A percentile compares a stretch with the other conserved stretches of the same genome.
phyloP scores from a whole-genome alignment of 495 filamentous ascomycete species.

The Bryoglossum gracile region DNA sequence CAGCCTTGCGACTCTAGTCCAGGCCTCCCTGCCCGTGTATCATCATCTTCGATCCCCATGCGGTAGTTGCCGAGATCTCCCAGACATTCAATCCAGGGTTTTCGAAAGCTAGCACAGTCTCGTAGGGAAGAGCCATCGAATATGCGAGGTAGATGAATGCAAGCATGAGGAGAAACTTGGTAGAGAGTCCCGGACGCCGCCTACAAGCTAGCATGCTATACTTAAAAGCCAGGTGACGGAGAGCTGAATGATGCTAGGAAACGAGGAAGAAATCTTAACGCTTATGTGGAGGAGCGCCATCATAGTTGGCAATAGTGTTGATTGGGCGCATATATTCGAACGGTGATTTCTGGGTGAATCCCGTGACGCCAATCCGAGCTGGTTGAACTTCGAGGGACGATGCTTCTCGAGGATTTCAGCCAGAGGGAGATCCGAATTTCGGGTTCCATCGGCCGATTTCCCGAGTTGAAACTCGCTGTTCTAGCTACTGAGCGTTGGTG shows the following conservation, averaged over 20 bases:
- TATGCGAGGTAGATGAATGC: slow-evolving; percentile 76
- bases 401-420: no score
- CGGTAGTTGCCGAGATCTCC: slow-evolving; percentile 59
- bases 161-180: slow-evolving; percentile 73
- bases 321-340: no score
- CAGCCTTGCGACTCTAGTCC: slow-evolving; percentile 75
- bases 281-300: slow-evolving; percentile 63
- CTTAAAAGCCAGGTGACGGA: slow-evolving; percentile 11
- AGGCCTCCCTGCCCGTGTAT: slow-evolving; percentile 62
- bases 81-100: slow-evolving; percentile 86
- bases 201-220: slow-evolving; percentile 21
- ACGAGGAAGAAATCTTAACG: slow-evolving; percentile 70
- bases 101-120: slow-evolving; percentile 66
- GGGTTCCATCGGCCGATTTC: no score
- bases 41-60: slow-evolving; percentile 73
- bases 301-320: no score
- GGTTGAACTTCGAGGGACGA: no score
- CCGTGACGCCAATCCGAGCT: no score
- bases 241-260: slow-evolving; percentile 56
- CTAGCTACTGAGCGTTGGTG: no score
- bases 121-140: slow-evolving; percentile 68
- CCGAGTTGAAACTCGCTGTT: no score
- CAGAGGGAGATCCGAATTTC: no score
- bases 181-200: slow-evolving; percentile 59
- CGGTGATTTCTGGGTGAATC: no score